Evolutionary conservation across 805 yeast genomes (phyloP).

Genomic region (Kuraishia hungarica): DNA sequence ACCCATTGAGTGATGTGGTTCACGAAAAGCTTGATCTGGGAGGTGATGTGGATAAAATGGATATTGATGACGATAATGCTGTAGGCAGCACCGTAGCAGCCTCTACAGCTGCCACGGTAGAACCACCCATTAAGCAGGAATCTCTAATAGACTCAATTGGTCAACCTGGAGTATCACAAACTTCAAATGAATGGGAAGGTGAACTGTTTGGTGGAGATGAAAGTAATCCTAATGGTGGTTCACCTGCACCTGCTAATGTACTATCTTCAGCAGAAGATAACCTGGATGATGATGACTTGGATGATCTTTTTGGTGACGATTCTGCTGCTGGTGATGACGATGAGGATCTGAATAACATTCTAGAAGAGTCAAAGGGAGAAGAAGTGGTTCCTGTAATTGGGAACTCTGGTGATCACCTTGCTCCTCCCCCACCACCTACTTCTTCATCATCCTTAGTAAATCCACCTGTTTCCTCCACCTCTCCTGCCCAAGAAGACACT

Average conservation of each 20-base stretch:
- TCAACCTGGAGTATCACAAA: background rate
- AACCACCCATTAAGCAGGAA: too few species aligned
- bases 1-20: too few species aligned
- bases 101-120: too few species aligned
- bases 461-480: background rate
- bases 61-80: slow-evolving; percentile 12
- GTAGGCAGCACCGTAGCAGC: too few species aligned
- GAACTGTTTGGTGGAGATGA: background rate
- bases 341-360: background rate
- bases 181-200: slow-evolving; percentile 3
- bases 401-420: too few species aligned
- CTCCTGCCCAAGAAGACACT: background rate
- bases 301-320: slow-evolving; percentile 18
- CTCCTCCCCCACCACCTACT: background rate
- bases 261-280: background rate
- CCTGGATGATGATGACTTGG: slow-evolving; percentile 18
- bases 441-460: background rate
- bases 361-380: too few species aligned
- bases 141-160: too few species aligned
- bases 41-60: background rate
- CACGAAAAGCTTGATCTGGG: background rate
- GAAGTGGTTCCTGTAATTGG: too few species aligned
- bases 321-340: slow-evolving; percentile 5
- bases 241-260: background rate
- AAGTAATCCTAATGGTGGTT: slow-evolving; percentile 2